Conservation (phyloP, 192 early-diverging fungal genomes). For the Entomortierella parvispora region DNA sequence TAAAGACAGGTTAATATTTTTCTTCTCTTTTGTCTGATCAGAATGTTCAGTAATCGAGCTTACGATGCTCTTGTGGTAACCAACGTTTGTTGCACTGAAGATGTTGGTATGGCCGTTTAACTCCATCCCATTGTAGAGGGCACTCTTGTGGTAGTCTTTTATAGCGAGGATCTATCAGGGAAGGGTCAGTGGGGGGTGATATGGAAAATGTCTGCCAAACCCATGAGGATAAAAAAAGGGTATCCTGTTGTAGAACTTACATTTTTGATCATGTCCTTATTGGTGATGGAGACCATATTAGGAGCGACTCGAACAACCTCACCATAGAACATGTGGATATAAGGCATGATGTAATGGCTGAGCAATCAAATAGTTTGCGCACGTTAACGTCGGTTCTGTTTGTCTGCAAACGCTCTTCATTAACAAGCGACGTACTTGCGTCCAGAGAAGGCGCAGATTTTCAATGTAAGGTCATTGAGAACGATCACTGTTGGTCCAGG, state of each 20-base stretch:
- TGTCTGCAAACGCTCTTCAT: not conserved
- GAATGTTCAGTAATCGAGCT: too few species aligned
- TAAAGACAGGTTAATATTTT: too few species aligned
- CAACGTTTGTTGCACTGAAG: slow-evolving; percentile 24
- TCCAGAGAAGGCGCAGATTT: slow-evolving; percentile 1
- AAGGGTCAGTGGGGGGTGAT: too few species aligned
- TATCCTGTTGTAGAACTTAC: slow-evolving; percentile 10
- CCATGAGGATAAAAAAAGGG: too few species aligned
- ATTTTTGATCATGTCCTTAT: slow-evolving; percentile 27
- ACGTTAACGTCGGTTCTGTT: too few species aligned
- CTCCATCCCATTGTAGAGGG: slow-evolving; percentile 24
- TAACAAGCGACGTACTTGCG: slow-evolving; percentile 4
- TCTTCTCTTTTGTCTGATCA: too few species aligned
- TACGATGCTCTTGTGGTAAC: slow-evolving; percentile 38
- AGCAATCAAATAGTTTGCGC: not conserved
- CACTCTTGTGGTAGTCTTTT: slow-evolving; percentile 28
- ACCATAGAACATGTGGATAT: slow-evolving; percentile 10
- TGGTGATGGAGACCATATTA: slow-evolving; percentile 20
- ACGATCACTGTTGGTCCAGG: slow-evolving; percentile 7
- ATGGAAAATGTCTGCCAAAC: not conserved
- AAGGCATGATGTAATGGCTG: slow-evolving; percentile 33
- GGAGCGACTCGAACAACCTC: slow-evolving; percentile 35
- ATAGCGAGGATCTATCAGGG: slow-evolving; percentile 18
- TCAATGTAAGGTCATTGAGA: slow-evolving; percentile 8
- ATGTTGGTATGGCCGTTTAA: slow-evolving; percentile 25